Evolutionary conservation across 805 yeast species (phyloP).

Genomic region (Metschnikowia baotianmanensis): DNA sequence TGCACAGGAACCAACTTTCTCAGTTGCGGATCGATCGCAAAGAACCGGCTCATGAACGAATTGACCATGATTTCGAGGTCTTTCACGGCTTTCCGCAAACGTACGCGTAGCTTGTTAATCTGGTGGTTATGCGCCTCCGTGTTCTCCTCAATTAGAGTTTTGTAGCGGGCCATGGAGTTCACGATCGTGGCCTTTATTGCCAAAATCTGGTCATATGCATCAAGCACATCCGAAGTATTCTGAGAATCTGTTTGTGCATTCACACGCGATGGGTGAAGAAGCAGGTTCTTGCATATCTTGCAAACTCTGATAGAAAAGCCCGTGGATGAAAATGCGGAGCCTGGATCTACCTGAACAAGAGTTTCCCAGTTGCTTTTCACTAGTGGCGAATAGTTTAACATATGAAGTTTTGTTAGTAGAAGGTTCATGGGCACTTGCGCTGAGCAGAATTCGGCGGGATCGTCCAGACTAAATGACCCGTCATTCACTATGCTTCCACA

Average conservation of each 20-base stretch:
- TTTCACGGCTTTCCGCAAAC: constrained; percentile 25
- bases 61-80: constrained; percentile 30
- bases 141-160: constrained; percentile 12
- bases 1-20: constrained; percentile 2
- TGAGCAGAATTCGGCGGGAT: constrained; percentile 58
- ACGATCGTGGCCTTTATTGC: constrained; percentile 24
- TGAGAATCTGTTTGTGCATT: not conserved
- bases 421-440: constrained; percentile 58
- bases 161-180: constrained; percentile 24
- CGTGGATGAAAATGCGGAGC: not conserved
- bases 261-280: constrained; percentile 43
- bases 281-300: constrained; percentile 58
- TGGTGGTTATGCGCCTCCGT: constrained; percentile 16
- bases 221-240: constrained; percentile 17
- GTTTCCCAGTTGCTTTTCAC: constrained; percentile 21
- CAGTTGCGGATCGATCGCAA: constrained; percentile 2
- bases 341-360: constrained; percentile 6
- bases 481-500: constrained; percentile 87
- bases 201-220: constrained; percentile 22
- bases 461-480: constrained; percentile 28
- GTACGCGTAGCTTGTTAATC: constrained; percentile 22
- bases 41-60: constrained; percentile 22
- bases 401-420: constrained; percentile 36
- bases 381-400: constrained; percentile 32
- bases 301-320: constrained; percentile 54